Evolutionary conservation across 805 yeast genomes (phyloP).

Genomic region (Jamesozyma piceae): DNA sequence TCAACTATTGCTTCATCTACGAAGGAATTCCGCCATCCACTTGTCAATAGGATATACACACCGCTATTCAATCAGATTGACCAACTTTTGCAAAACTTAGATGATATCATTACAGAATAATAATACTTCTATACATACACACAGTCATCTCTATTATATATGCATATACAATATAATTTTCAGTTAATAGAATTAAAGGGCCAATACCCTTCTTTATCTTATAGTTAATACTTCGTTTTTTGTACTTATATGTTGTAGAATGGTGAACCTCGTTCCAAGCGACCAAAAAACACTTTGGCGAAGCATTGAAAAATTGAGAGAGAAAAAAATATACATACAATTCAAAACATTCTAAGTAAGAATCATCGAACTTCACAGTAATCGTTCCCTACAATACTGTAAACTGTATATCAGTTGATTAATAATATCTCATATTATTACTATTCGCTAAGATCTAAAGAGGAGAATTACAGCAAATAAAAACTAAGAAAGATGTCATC

Average conservation of each 20-base stretch:
- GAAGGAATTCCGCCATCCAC: constrained; percentile 30
- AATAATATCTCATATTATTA: too few species aligned
- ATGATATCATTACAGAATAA: constrained; percentile 10
- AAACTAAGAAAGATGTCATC: neutral
- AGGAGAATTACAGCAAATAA: too few species aligned
- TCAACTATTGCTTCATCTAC: neutral
- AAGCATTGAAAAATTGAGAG: neutral
- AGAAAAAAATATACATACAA: too few species aligned
- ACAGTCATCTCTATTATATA: neutral
- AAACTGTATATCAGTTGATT: too few species aligned
- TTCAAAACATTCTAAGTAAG: neutral
- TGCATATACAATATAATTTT: neutral
- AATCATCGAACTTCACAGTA: too few species aligned
- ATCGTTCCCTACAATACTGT: too few species aligned
- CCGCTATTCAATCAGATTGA: constrained; percentile 47
- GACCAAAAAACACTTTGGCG: neutral
- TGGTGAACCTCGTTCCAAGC: neutral
- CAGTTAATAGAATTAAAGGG: neutral
- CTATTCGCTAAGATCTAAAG: too few species aligned
- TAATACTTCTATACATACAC: neutral
- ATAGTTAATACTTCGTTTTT: too few species aligned
- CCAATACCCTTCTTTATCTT: too few species aligned
- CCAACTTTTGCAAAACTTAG: constrained; percentile 24
- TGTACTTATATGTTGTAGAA: too few species aligned
- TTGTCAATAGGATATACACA: constrained; percentile 45